Conservation (phyloP, 257 asterid genomes). For the Lycium barbarum region DNA sequence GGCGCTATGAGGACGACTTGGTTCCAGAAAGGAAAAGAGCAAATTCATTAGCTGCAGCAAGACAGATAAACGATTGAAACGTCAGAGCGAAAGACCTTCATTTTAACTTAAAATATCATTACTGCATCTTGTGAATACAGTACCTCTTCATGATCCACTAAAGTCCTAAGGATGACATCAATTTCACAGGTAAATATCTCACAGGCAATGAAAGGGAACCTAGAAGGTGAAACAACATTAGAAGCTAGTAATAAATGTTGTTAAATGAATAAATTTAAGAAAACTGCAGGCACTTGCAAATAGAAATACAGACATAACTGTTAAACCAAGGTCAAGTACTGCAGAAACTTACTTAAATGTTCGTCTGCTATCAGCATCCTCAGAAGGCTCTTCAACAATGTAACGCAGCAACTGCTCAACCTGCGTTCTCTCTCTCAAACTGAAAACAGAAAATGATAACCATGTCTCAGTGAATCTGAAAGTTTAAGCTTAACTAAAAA, state of each 20-base stretch:
- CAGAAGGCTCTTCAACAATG: conserved; percentile 84
- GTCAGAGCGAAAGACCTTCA: conserved; percentile 33
- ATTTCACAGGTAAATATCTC: conserved; percentile 97
- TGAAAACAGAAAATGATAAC: conserved; percentile 46
- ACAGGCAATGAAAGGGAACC: conserved; percentile 98
- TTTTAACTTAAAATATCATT: conserved; percentile 15
- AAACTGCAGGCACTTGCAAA: neutral
- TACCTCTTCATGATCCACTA: conserved; percentile 98
- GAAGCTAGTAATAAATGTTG: conserved; percentile 31
- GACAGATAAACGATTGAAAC: conserved; percentile 31
- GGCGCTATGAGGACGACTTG: conserved; percentile 85
- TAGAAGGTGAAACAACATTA: conserved; percentile 42
- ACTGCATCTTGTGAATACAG: conserved; percentile 25
- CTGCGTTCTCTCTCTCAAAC: conserved; percentile 93
- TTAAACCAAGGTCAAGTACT: conserved; percentile 11
- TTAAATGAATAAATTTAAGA: conserved; percentile 21
- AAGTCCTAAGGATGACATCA: conserved; percentile 91
- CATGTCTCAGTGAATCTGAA: conserved; percentile 7
- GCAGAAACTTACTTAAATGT: conserved; percentile 77
- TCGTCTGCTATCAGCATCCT: conserved; percentile 86
- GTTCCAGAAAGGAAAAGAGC: conserved; percentile 95
- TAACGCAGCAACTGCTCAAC: conserved; percentile 84
- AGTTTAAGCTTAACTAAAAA: conserved; percentile 5
- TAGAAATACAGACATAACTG: neutral
- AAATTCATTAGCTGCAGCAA: conserved; percentile 86